These are phyloP conservation scores for Batrachochytrium dendrobatidis DNA, from an alignment of 371 early-diverging fungal species.

Conservation along the genomic window DNA sequence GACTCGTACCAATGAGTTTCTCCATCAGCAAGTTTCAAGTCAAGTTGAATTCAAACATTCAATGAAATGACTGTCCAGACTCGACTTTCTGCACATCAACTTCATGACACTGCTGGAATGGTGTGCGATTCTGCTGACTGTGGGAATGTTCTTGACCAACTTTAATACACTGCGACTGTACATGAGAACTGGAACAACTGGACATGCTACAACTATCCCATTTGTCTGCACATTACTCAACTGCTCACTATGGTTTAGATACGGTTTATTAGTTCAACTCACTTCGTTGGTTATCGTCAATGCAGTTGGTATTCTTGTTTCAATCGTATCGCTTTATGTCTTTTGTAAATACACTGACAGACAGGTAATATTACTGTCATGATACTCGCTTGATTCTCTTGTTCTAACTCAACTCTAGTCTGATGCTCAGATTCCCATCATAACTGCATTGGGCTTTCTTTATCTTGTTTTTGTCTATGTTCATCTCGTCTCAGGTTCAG, in stretches of 20 bases:
- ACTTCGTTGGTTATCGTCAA: not conserved
- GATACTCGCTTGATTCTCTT: not conserved
- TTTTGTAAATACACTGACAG: not conserved
- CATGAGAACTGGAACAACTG: not conserved
- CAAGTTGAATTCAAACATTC: too few relatives aligned
- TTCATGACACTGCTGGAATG: not conserved
- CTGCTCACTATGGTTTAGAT: not conserved
- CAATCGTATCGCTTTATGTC: not conserved
- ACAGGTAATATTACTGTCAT: too few relatives aligned
- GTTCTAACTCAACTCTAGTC: not conserved
- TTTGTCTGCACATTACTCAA: not conserved
- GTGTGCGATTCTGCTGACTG: not conserved
- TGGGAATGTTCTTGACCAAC: not conserved
- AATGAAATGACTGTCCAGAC: too few relatives aligned
- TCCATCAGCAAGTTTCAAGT: too few relatives aligned
- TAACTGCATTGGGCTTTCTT: not conserved
- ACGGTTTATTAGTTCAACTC: not conserved
- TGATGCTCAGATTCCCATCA: not conserved
- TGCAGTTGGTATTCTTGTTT: not conserved
- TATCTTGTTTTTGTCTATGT: not conserved
- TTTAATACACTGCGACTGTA: not conserved
- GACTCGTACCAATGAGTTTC: too few relatives aligned
- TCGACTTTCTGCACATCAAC: not conserved
- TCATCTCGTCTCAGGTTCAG: not conserved
- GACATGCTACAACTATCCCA: not conserved